Evolutionary conservation across 805 yeast species (phyloP).

Genomic region (Phaffomyces opuntiae): DNA sequence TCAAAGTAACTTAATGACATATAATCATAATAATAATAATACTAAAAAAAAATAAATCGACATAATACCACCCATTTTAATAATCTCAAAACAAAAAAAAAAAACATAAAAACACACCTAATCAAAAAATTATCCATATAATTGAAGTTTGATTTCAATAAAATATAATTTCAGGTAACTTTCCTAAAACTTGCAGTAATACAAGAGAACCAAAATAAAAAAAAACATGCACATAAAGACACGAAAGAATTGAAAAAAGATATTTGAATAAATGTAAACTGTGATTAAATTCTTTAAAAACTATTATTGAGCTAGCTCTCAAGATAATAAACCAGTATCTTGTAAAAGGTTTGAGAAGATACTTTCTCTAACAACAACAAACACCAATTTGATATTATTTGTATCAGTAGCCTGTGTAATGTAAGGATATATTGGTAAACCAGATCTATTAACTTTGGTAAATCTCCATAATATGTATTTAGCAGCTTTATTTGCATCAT

Average conservation of each 20-base stretch:
- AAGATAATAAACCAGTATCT: conserved; percentile 63
- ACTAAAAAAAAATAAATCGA: not conserved
- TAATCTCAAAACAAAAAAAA: not conserved
- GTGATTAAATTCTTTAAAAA: not conserved
- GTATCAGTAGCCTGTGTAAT: conserved; percentile 95
- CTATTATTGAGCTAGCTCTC: not conserved
- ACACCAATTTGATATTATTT: conserved; percentile 76
- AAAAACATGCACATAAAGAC: too few relatives aligned
- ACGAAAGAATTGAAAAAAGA: too few relatives aligned
- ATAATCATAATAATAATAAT: not conserved
- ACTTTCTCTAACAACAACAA: conserved; percentile 78
- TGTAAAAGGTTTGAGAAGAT: conserved; percentile 68
- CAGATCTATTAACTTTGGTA: conserved; percentile 75
- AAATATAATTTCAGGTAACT: too few relatives aligned
- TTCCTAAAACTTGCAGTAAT: too few relatives aligned
- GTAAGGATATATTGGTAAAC: conserved; percentile 79
- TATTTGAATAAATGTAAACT: not conserved
- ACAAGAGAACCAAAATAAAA: too few relatives aligned
- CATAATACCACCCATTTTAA: not conserved
- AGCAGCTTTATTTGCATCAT: conserved; percentile 82
- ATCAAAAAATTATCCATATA: not conserved
- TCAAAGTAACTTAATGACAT: too few relatives aligned
- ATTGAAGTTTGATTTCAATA: too few relatives aligned
- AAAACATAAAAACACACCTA: too few relatives aligned
- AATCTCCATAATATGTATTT: conserved; percentile 89